Evolutionary conservation across 2,329 filamentous ascomycete species (phyloP).

Genomic region (Nannizziopsis barbatae): DNA sequence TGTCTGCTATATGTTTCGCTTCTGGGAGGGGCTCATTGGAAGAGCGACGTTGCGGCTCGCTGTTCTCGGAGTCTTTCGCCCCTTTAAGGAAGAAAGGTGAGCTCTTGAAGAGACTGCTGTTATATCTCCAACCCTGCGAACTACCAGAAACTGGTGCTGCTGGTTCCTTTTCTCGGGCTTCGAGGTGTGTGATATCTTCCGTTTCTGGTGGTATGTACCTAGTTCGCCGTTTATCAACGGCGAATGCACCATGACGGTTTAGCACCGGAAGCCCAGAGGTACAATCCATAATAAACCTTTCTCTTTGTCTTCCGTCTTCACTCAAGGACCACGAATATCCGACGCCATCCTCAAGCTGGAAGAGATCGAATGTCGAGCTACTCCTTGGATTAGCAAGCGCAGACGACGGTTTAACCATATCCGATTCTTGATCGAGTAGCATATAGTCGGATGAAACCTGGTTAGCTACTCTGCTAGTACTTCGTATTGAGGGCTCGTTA

Average conservation of each 20-base stretch:
- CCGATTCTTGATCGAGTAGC: constrained; percentile 23
- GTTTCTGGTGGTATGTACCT: constrained; percentile 3
- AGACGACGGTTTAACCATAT: background rate
- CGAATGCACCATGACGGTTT: constrained; percentile 8
- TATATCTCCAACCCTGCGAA: background rate
- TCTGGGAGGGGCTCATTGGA: too few relatives aligned
- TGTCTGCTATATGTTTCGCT: background rate
- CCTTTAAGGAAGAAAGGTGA: too few relatives aligned
- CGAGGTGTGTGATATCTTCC: background rate
- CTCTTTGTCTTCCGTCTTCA: too few relatives aligned
- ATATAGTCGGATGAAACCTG: constrained; percentile 26
- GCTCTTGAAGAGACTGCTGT: too few relatives aligned
- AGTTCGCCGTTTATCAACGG: background rate
- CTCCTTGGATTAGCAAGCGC: background rate
- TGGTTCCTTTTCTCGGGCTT: background rate
- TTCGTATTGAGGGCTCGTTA: constrained; percentile 14
- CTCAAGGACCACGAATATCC: background rate
- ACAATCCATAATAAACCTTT: too few relatives aligned
- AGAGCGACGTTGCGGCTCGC: too few relatives aligned
- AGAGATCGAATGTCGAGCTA: background rate
- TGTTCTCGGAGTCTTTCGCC: too few relatives aligned
- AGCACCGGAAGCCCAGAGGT: constrained; percentile 4
- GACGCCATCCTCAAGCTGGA: background rate
- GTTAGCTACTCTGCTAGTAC: constrained; percentile 4
- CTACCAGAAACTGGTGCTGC: too few relatives aligned